Conservation (phyloP, 2,329 filamentous ascomycete species). For the Cordyceps tenuipes region DNA sequence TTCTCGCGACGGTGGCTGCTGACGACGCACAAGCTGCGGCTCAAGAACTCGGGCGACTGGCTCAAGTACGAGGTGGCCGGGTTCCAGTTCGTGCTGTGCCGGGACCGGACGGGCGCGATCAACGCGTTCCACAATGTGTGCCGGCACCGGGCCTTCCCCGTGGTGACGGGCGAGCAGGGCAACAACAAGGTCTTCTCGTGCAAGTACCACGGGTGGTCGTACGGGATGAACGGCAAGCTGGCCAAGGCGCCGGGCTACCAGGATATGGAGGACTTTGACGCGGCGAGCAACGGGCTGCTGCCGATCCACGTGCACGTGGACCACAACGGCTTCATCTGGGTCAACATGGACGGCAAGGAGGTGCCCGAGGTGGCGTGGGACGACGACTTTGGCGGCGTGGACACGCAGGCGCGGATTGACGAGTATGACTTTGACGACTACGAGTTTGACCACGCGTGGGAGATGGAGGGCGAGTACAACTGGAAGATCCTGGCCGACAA, state of each 20-base stretch:
- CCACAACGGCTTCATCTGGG: conserved; percentile 43
- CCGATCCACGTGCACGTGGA: conserved; percentile 41
- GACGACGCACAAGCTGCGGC: conserved; percentile 38
- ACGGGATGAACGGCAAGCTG: conserved; percentile 43
- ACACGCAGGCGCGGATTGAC: conserved; percentile 35
- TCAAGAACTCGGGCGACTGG: conserved; percentile 42
- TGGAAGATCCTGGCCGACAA: conserved; percentile 56
- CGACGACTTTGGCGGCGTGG: conserved; percentile 41
- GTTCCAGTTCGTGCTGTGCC: conserved; percentile 42
- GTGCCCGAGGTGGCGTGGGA: conserved; percentile 41
- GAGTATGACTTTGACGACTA: conserved; percentile 45
- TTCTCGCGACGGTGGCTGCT: conserved; percentile 43
- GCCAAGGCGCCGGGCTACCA: conserved; percentile 50
- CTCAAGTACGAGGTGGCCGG: conserved; percentile 42
- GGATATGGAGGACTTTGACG: conserved; percentile 43
- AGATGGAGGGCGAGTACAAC: conserved; percentile 49
- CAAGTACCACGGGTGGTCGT: conserved; percentile 53
- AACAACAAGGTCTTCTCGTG: conserved; percentile 42
- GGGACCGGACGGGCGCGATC: conserved; percentile 37
- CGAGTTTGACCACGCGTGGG: conserved; percentile 48
- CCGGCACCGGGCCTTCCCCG: conserved; percentile 47
- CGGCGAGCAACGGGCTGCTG: conserved; percentile 42
- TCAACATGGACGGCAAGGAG: conserved; percentile 43
- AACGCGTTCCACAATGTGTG: conserved; percentile 53
- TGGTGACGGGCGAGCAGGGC: conserved; percentile 39